A percentile compares a stretch with the other conserved stretches of the same genome.
Conservation (phyloP, 78 protist genomes). For the Planoprotostelium fungivorum region DNA sequence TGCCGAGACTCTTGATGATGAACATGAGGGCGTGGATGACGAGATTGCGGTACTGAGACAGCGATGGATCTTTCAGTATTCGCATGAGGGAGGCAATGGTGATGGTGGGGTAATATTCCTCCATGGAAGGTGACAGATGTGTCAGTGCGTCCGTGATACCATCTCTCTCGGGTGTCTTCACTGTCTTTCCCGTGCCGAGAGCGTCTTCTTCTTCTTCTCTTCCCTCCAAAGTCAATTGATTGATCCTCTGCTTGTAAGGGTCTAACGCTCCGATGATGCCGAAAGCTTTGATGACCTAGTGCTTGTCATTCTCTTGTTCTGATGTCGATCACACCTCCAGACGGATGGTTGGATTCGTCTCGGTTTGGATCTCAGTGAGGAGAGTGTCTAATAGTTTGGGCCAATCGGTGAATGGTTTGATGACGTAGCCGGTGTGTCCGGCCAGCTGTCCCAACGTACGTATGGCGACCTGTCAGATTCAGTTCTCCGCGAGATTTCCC, state of each 20-base stretch:
- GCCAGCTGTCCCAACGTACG: constrained; percentile 83
- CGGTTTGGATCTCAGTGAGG: constrained; percentile 51
- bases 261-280: constrained; percentile 98
- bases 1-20: constrained; percentile 72
- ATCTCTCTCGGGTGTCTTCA: not conserved
- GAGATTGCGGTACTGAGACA: constrained; percentile 39
- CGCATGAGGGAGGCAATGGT: constrained; percentile 77
- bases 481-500: not conserved
- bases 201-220: constrained; percentile 35
- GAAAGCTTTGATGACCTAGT: constrained; percentile 64
- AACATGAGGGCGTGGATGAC: constrained; percentile 76
- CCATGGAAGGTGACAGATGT: constrained; percentile 54
- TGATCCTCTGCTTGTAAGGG: constrained; percentile 82
- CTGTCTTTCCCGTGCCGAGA: constrained; percentile 4
- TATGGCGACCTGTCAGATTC: constrained; percentile 72
- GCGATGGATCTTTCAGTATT: constrained; percentile 80
- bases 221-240: constrained; percentile 28
- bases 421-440: constrained; percentile 81
- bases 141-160: constrained; percentile 1
- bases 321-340: constrained; percentile 13
- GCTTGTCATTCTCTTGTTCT: not conserved
- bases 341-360: constrained; percentile 33
- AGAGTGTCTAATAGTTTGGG: constrained; percentile 78
- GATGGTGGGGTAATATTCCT: constrained; percentile 86
- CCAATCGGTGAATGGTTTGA: constrained; percentile 67